Base-by-base conservation (phyloP, 176 grass and related monocot species). In the Thalia dealbata region DNA sequence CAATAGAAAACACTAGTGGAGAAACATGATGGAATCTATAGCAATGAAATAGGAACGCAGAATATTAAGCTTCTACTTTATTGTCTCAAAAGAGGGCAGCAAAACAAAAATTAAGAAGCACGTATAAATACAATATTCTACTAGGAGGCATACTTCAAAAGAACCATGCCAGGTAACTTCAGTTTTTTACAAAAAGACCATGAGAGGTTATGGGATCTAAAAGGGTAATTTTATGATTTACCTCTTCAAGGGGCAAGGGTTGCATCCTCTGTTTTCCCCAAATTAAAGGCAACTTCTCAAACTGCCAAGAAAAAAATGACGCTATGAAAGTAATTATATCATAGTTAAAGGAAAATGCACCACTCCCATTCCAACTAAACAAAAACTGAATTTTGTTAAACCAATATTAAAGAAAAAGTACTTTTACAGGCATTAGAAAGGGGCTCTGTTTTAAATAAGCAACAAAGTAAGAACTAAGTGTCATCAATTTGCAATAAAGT, bases 251-350 rank as follows among this genome's bases (percentile, higher is more conserved):
- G 75, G 68, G 81, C 66, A 99, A 84, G n/a, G 87, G 81, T 3
- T 1, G 65, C 16, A 82, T 88, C 78, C 95, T 93, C 84, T 88
- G 84, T 82, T 93, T 99, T 65, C 95, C 95, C 90, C 95, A 99
- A 26, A 91, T 87, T 19, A 99, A 79, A 76, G 85, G 83, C 69
- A 88, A 81, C 61, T 82, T 83, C 62, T 99, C 90, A 82, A 89
- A 73, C 95, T 99, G 85, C 61, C 88, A 87, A 87, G 74, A 46
- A 73, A 32, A 0, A 70, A 68, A 45, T 14, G 48, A 76, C n/a
- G 87, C 71, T 43, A 75, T 13, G 41, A 56, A 78, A 85, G 76
- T 77, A 59, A 75, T 6, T 48, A 38, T 44, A 75, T 13, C 35
- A 76, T 61, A 60, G 26, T 61, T 26, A 29, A 75, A 21, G 21